Conservation (phyloP, 371 early-diverging fungal genomes). For the Rhizopus sp. region DNA sequence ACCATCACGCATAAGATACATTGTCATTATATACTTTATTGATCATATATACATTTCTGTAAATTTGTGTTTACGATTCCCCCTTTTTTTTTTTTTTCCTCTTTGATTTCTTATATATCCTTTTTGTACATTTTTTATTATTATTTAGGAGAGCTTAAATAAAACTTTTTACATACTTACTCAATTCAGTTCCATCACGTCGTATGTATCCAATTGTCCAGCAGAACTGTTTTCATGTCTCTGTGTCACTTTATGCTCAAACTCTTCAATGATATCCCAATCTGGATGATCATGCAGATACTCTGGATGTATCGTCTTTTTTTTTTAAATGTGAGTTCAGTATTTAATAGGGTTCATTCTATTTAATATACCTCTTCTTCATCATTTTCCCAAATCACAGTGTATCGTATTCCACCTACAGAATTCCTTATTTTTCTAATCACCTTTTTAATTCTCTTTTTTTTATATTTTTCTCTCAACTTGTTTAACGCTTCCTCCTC, state of each 20-base stretch:
- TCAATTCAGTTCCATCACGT: no score
- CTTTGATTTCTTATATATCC: neutral
- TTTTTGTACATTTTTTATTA: constrained; percentile 2
- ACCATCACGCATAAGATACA: neutral
- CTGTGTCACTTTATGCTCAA: constrained; percentile 14
- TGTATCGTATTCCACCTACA: constrained; percentile 17
- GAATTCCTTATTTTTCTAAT: constrained; percentile 5
- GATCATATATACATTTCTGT: neutral
- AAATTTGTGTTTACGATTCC: neutral
- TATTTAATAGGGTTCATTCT: neutral
- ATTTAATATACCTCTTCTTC: constrained; percentile 5
- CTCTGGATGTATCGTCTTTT: constrained; percentile 13
- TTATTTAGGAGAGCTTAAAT: neutral
- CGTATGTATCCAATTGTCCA: neutral
- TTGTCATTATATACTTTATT: neutral
- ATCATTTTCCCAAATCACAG: constrained; percentile 5
- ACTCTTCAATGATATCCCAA: constrained; percentile 21
- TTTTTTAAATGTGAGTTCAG: constrained; percentile 1
- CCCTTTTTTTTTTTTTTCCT: neutral
- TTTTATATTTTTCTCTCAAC: constrained; percentile 4
- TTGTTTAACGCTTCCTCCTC: neutral
- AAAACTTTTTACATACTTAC: neutral
- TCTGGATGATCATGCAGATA: constrained; percentile 23
- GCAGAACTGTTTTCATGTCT: neutral
- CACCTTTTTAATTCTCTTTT: constrained; percentile 12